These are phyloP conservation scores for Cladosporium austrohemisphaericum DNA, from an alignment of 2,329 filamentous ascomycete species.

Conservation along the genomic window DNA sequence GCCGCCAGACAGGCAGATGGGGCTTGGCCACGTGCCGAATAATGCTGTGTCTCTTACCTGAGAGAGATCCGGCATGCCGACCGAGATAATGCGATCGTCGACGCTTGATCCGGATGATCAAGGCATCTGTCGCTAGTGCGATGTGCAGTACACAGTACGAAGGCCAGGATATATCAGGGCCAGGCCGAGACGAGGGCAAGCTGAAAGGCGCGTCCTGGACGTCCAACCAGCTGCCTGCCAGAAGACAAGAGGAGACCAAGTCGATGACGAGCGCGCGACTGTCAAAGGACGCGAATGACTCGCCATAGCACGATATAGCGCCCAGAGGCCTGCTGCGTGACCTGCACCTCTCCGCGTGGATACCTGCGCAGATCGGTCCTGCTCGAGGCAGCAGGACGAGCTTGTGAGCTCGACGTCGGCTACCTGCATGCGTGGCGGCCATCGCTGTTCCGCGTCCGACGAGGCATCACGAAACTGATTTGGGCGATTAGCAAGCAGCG, in stretches of 20 bases:
- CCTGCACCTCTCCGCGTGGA: constrained; percentile 3
- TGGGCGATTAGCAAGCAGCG: constrained; percentile 13
- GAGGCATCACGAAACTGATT: constrained; percentile 4
- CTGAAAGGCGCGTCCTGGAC: neutral
- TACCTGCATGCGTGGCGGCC: constrained; percentile 12
- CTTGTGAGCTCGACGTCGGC: constrained; percentile 11
- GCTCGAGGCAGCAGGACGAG: constrained; percentile 1
- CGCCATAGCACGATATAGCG: constrained; percentile 6
- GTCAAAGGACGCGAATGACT: constrained; percentile 12
- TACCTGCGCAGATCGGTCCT: constrained; percentile 8
- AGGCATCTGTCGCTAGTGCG: neutral
- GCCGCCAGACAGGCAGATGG: neutral
- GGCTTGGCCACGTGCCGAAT: constrained; percentile 11
- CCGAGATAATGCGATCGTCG: neutral
- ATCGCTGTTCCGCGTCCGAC: constrained; percentile 10
- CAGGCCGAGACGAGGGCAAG: too few species aligned
- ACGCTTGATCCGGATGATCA: neutral
- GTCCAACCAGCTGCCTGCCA: neutral
- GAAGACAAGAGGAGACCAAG: neutral
- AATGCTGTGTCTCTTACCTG: neutral
- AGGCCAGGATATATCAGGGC: neutral
- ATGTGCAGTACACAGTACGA: neutral
- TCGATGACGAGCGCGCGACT: constrained; percentile 9
- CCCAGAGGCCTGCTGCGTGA: constrained; percentile 7
- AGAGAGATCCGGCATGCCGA: constrained; percentile 8